Percentiles rank a stretch among this genome's conserved stretches.
These are phyloP conservation scores for Aspergillus chevalieri DNA, from an alignment of 2,329 filamentous ascomycete species.

Conservation along the genomic window DNA sequence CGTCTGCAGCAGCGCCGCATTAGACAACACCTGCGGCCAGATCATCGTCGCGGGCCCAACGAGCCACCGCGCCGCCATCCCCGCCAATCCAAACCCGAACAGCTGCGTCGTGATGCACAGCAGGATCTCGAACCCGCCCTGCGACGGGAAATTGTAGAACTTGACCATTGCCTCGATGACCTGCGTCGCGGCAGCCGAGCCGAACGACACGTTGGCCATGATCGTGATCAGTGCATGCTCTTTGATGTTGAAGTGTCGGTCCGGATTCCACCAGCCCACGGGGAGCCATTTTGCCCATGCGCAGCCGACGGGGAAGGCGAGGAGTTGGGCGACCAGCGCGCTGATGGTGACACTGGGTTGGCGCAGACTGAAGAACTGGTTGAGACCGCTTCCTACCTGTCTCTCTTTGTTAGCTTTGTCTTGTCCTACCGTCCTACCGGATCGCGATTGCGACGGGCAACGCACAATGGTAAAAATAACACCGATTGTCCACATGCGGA, in stretches of 20 bases:
- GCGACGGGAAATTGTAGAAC: slow-evolving; percentile 54
- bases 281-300: slow-evolving; percentile 33
- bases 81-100: slow-evolving; percentile 60
- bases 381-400: slow-evolving; percentile 32
- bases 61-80: slow-evolving; percentile 55
- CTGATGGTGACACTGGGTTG: slow-evolving; percentile 36
- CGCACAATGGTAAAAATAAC: slow-evolving; percentile 32
- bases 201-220: slow-evolving; percentile 44
- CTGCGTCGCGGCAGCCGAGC: slow-evolving; percentile 37
- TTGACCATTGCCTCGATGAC: slow-evolving; percentile 34
- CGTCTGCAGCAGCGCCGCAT: slow-evolving; percentile 42
- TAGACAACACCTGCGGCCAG: slow-evolving; percentile 54
- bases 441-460: background rate
- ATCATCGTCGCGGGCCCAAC: slow-evolving; percentile 57
- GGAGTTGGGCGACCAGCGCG: slow-evolving; percentile 36
- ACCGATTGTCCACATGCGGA: slow-evolving; percentile 35
- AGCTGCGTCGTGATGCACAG: slow-evolving; percentile 57
- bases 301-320: slow-evolving; percentile 41
- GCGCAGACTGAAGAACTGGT: slow-evolving; percentile 35
- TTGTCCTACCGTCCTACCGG: background rate
- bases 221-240: slow-evolving; percentile 42
- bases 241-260: slow-evolving; percentile 34
- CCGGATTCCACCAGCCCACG: slow-evolving; percentile 39
- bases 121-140: slow-evolving; percentile 55
- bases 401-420: background rate